Evolutionary conservation across 2,329 filamentous ascomycete species (phyloP).

Genomic region (Curvularia sp.): DNA sequence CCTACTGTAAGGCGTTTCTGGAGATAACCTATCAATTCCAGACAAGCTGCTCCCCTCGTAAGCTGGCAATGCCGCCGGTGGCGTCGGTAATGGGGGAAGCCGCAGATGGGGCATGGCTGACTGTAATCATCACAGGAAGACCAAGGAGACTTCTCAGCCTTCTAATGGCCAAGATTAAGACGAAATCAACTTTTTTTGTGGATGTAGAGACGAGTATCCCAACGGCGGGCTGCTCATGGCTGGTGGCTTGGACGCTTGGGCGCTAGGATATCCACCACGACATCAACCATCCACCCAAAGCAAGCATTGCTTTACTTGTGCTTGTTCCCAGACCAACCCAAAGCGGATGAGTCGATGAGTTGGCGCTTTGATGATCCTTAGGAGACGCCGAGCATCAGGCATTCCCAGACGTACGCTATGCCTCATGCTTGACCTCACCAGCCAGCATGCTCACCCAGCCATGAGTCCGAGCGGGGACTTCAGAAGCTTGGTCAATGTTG

Average conservation of each 20-base stretch:
- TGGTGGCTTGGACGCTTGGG: constrained; percentile 15
- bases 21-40: constrained; percentile 17
- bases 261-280: constrained; percentile 25
- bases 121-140: constrained; percentile 21
- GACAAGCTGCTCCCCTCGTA: constrained; percentile 20
- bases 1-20: constrained; percentile 13
- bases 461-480: constrained; percentile 35
- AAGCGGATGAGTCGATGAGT: constrained; percentile 28
- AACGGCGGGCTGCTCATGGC: constrained; percentile 20
- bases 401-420: constrained; percentile 30
- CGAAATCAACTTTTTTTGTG: constrained; percentile 1
- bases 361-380: constrained; percentile 31
- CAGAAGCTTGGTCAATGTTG: constrained; percentile 25
- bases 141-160: constrained; percentile 23
- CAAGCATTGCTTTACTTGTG: constrained; percentile 20
- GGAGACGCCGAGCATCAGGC: constrained; percentile 25
- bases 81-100: constrained; percentile 35
- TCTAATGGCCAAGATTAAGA: background rate
- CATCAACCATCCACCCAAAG: constrained; percentile 24
- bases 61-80: constrained; percentile 19
- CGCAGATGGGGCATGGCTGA: constrained; percentile 25
- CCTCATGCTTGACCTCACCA: constrained; percentile 34
- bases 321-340: constrained; percentile 29
- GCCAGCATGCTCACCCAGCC: constrained; percentile 28
- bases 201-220: constrained; percentile 10